Base-by-base conservation (phyloP, 2,329 filamentous ascomycete species). In the Penicillium freii region DNA sequence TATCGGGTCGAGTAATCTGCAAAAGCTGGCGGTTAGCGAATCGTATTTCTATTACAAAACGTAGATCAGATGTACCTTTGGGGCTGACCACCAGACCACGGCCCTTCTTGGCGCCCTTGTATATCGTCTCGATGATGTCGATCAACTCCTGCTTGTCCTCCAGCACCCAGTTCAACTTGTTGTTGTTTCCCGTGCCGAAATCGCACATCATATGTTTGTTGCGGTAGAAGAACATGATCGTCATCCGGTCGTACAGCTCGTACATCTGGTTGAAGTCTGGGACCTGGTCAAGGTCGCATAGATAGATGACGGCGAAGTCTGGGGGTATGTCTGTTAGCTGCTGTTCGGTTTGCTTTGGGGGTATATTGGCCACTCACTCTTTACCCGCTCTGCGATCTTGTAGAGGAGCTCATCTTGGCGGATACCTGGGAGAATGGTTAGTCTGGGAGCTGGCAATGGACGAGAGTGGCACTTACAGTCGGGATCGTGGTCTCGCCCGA, bases 101-200 rank as follows among this genome's bases (percentile, higher is more conserved):
- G 0, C 95, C 94, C 80, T 99, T 99, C 83, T 96, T 97, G 33
- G 94, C 94, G n/a, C 94, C 94, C 58, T 92, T 87, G 74, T 97
- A 99, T 60, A 99, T 92, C 5, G 92, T 97, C 82, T 99, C 94
- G 71, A 97, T 87, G 65, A 99, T 99, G 77, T 99, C 94, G 70
- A 99, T 96, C 69, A 99, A 81, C 79, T 99, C 94, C 75, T 97
- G 93, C 79, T 99, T 97, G 72, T 99, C 93, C 77, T 97, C 92
- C 19, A 96, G 81, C 47, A 96, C 91, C 88, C 91, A 96, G 73
- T 97, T 97, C 66, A 97, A 81, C 76, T 97, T 97, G 76, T 99
- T 99, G 77, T 99, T 99, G 79, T 99, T 96, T 64, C 94, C 94
- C 1, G 94, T 99, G 46, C 93, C 93, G 67, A 97, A 92, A 84